phyloP scores from a whole-genome alignment of 805 yeast genomes.

The Groenewaldozyma salmanticensis region DNA sequence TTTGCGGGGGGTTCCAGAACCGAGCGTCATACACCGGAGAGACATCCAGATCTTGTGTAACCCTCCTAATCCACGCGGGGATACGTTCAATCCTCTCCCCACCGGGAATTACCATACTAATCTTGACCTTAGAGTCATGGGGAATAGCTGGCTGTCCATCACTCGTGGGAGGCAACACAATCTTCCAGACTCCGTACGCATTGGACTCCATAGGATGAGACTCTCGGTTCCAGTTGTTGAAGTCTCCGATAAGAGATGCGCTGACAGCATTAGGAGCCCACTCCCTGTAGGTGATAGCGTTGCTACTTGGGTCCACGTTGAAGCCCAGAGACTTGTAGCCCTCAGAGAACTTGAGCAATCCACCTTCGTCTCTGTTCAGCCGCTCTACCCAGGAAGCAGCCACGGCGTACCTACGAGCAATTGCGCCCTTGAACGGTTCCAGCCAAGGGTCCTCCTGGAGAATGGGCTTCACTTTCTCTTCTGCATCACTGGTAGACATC shows the following conservation, averaged over 20 bases:
- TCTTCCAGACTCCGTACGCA: slow-evolving; percentile 61
- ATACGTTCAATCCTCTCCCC: slow-evolving; percentile 70
- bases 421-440: slow-evolving; percentile 61
- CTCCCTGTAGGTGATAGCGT: slow-evolving; percentile 56
- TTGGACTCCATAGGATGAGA: slow-evolving; percentile 46
- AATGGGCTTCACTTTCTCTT: slow-evolving; percentile 3
- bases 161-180: slow-evolving; percentile 45
- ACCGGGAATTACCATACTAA: slow-evolving; percentile 51
- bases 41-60: slow-evolving; percentile 48
- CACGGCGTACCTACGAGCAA: slow-evolving; percentile 55
- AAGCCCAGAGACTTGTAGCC: slow-evolving; percentile 73
- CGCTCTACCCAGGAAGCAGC: slow-evolving; percentile 55
- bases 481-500: no score
- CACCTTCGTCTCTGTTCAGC: slow-evolving; percentile 52
- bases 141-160: slow-evolving; percentile 56
- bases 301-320: slow-evolving; percentile 44
- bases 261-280: slow-evolving; percentile 82
- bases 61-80: slow-evolving; percentile 84
- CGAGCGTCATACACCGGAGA: slow-evolving; percentile 65
- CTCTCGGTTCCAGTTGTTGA: slow-evolving; percentile 69
- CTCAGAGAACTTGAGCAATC: slow-evolving; percentile 59
- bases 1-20: slow-evolving; percentile 76
- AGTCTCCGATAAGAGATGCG: slow-evolving; percentile 84
- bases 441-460: slow-evolving; percentile 72
- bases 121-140: slow-evolving; percentile 66